phyloP scores from a whole-genome alignment of 2,329 filamentous ascomycete genomes.

The Colletotrichum sidae region DNA sequence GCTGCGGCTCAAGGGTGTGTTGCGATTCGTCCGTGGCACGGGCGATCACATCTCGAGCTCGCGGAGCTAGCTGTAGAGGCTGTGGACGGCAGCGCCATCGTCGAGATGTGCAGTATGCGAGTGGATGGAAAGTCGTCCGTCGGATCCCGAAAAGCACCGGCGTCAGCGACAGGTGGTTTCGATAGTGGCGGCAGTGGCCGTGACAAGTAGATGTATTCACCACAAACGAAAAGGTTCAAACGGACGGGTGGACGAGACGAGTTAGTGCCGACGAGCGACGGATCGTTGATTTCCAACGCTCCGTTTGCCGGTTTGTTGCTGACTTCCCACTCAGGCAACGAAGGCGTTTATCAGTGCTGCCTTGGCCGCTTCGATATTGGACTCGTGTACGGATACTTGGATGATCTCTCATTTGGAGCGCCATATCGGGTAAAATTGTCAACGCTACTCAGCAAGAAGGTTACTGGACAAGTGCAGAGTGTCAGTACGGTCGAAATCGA shows the following conservation, averaged over 20 bases:
- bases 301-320: conserved; percentile 11
- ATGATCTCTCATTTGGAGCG: conserved; percentile 7
- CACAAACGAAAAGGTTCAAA: conserved; percentile 21
- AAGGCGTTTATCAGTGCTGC: conserved; percentile 9
- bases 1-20: conserved; percentile 16
- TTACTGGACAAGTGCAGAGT: no score
- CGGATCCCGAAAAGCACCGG: conserved; percentile 3
- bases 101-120: conserved; percentile 1
- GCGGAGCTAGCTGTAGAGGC: conserved; percentile 7
- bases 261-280: conserved; percentile 16
- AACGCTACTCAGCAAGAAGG: background rate
- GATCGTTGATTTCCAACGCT: conserved; percentile 8
- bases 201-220: conserved; percentile 4
- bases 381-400: conserved; percentile 13
- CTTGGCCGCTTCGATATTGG: conserved; percentile 13
- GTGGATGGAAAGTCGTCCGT: conserved; percentile 5
- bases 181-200: conserved; percentile 13
- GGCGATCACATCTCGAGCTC: conserved; percentile 27
- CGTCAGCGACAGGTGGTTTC: background rate
- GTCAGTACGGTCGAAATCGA: conserved; percentile 1
- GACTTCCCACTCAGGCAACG: conserved; percentile 16
- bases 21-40: conserved; percentile 26
- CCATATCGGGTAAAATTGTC: conserved; percentile 21
- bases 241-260: conserved; percentile 2
- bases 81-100: conserved; percentile 13